phyloP scores from a whole-genome alignment of 1,284 basidiomycete genomes.

The Meira nashicola region DNA sequence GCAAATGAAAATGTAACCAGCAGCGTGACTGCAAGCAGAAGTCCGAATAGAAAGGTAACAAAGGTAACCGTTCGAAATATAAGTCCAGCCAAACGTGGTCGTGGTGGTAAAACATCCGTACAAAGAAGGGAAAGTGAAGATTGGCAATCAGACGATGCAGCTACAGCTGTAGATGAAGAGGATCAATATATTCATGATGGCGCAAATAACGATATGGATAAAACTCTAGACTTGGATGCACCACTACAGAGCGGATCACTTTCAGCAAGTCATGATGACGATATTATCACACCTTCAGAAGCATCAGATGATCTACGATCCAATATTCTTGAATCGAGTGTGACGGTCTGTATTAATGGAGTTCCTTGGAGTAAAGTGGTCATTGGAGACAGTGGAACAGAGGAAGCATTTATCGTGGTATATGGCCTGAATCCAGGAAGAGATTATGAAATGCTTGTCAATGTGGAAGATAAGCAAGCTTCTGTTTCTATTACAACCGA shows the following conservation, averaged over 20 bases:
- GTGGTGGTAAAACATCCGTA: neutral
- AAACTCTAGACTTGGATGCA: slow-evolving; percentile 27
- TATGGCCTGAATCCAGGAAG: slow-evolving; percentile 36
- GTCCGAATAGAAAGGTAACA: slow-evolving; percentile 33
- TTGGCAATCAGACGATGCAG: slow-evolving; percentile 32
- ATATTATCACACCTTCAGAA: slow-evolving; percentile 16
- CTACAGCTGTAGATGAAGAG: slow-evolving; percentile 29
- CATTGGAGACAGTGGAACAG: slow-evolving; percentile 32
- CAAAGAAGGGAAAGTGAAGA: slow-evolving; percentile 23
- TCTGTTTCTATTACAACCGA: neutral
- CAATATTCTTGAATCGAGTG: slow-evolving; percentile 30
- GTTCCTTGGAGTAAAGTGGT: slow-evolving; percentile 39
- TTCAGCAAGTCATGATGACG: slow-evolving; percentile 5
- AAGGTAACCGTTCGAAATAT: slow-evolving; percentile 26
- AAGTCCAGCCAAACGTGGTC: slow-evolving; percentile 21
- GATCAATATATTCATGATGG: slow-evolving; percentile 21
- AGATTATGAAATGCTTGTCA: slow-evolving; percentile 35
- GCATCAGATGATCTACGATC: slow-evolving; percentile 9
- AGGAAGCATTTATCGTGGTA: slow-evolving; percentile 45
- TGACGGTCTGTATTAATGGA: slow-evolving; percentile 37
- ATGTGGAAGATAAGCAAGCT: slow-evolving; percentile 16
- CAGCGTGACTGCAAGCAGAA: slow-evolving; percentile 32
- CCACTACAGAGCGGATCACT: slow-evolving; percentile 16
- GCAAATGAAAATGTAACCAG: neutral
- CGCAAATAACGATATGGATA: slow-evolving; percentile 12